phyloP scores from a whole-genome alignment of 306 rosid species.

The Castanea sativa region DNA sequence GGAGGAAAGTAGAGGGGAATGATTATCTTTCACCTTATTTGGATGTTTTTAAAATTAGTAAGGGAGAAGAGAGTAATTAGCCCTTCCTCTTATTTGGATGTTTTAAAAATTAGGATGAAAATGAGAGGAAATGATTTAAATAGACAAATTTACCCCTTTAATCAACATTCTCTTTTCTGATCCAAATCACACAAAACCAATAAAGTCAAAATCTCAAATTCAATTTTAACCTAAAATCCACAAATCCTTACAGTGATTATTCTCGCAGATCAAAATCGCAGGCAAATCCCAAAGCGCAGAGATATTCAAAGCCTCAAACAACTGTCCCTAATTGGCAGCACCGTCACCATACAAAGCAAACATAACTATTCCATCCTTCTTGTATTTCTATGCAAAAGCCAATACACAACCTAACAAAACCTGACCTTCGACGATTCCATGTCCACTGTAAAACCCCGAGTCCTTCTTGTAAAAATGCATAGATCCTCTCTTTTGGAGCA shows the following conservation, averaged over 20 bases:
- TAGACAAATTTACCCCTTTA: no score
- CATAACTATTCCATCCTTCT: constrained; percentile 64
- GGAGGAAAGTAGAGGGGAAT: no score
- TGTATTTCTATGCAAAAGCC: constrained; percentile 81
- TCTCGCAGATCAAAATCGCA: constrained; percentile 91
- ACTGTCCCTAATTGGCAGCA: constrained; percentile 92
- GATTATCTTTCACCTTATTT: no score
- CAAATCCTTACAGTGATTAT: constrained; percentile 73
- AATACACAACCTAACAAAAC: constrained; percentile 77
- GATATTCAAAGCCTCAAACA: constrained; percentile 89
- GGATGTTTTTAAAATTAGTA: no score
- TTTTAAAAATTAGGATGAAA: no score
- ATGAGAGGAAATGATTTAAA: no score
- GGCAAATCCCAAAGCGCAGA: constrained; percentile 93
- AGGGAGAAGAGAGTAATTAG: no score
- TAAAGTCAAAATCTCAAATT: neutral
- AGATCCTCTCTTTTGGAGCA: constrained; percentile 85
- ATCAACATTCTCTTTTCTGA: no score
- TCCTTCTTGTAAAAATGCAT: constrained; percentile 92
- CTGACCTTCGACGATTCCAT: constrained; percentile 92
- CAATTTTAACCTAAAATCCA: neutral
- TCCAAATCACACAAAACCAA: neutral
- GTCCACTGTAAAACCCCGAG: constrained; percentile 70
- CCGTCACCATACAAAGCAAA: constrained; percentile 86
- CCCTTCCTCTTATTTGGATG: no score